Conservation (phyloP, 2,329 filamentous ascomycete species). For the Hortaea sp. region DNA sequence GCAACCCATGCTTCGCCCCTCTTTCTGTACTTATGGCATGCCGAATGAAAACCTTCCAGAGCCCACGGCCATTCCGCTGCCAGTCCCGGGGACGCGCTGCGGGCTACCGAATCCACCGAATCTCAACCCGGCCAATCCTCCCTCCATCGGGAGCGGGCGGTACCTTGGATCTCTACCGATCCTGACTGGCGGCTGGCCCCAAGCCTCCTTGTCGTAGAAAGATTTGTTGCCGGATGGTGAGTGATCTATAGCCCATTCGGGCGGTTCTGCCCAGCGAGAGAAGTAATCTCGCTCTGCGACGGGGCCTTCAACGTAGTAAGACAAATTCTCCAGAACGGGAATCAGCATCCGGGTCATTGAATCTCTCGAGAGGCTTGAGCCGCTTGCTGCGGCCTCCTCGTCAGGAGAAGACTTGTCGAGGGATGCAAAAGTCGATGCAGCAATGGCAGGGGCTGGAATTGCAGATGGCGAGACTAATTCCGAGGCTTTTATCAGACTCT, state of each 20-base stretch:
- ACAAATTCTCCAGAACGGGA: constrained; percentile 33
- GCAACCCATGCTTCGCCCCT: too few species aligned
- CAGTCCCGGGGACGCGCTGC: not conserved
- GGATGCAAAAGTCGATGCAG: constrained; percentile 2
- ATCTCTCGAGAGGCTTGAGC: not conserved
- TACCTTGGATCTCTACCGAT: constrained; percentile 29
- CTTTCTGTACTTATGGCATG: too few species aligned
- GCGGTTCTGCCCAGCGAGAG: constrained; percentile 28
- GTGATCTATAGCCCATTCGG: constrained; percentile 30
- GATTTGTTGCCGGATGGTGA: constrained; percentile 28
- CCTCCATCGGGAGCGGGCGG: constrained; percentile 6
- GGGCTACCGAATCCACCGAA: constrained; percentile 8
- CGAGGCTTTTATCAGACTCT: constrained; percentile 12
- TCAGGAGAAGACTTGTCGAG: constrained; percentile 2
- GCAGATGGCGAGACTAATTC: not conserved
- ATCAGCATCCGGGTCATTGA: constrained; percentile 29
- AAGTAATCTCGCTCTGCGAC: constrained; percentile 30
- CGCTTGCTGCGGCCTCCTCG: not conserved
- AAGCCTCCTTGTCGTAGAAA: constrained; percentile 30
- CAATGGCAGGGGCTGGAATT: not conserved
- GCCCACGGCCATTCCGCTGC: not conserved
- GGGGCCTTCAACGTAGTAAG: constrained; percentile 29
- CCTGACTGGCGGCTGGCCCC: constrained; percentile 26
- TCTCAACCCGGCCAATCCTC: constrained; percentile 4
- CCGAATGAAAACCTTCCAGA: not conserved